Conservation (phyloP, 2,329 filamentous ascomycete genomes). For the Verticillium klebahnii region DNA sequence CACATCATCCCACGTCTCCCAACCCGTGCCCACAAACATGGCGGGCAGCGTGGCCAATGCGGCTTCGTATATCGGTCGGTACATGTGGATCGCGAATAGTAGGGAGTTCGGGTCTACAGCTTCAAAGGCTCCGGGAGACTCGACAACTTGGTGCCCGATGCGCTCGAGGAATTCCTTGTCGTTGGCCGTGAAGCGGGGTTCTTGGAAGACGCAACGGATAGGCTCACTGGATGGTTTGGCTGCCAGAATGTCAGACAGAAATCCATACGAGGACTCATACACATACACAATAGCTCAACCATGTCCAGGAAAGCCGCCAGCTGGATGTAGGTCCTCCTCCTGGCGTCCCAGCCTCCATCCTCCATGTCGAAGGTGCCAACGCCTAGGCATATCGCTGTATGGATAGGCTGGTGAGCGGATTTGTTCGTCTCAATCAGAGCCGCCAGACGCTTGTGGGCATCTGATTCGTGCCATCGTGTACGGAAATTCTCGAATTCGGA, state of each 20-base stretch:
- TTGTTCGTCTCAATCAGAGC: constrained; percentile 24
- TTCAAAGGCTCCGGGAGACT: constrained; percentile 48
- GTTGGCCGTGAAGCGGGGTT: constrained; percentile 44
- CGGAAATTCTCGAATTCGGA: constrained; percentile 22
- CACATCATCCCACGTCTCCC: constrained; percentile 43
- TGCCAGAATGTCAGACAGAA: neutral
- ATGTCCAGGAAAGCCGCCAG: constrained; percentile 47
- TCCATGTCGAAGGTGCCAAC: constrained; percentile 50
- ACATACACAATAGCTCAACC: constrained; percentile 36
- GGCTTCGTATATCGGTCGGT: constrained; percentile 46
- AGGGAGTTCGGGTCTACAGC: constrained; percentile 44
- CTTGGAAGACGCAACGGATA: constrained; percentile 48
- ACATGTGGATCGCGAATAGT: constrained; percentile 60
- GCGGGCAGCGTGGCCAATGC: constrained; percentile 45
- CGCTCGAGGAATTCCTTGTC: constrained; percentile 45
- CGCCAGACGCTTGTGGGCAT: constrained; percentile 24
- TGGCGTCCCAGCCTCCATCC: constrained; percentile 39
- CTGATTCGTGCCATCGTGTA: constrained; percentile 20
- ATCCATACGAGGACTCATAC: neutral
- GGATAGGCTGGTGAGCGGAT: constrained; percentile 17
- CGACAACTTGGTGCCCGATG: constrained; percentile 48
- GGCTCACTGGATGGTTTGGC: constrained; percentile 6
- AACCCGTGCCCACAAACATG: constrained; percentile 54
- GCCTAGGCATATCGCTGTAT: constrained; percentile 48
- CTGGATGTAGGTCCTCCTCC: constrained; percentile 45